phyloP scores from a whole-genome alignment of 1,284 basidiomycete species.

The Irpex lacteus region DNA sequence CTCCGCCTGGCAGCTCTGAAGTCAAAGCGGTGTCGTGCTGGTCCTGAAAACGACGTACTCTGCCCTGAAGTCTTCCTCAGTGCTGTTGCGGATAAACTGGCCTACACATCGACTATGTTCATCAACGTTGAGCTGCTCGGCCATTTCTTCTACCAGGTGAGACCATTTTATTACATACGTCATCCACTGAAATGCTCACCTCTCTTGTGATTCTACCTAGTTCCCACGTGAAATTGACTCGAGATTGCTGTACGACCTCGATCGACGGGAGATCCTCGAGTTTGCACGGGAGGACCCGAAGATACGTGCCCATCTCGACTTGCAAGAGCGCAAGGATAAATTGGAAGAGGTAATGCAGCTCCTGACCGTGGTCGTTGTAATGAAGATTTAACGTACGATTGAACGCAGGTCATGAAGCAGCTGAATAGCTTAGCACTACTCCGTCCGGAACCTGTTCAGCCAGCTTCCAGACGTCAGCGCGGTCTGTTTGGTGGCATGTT shows the following conservation, averaged over 20 bases:
- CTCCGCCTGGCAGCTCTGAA: constrained; percentile 82
- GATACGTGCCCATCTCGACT: constrained; percentile 85
- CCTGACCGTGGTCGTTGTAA: background rate
- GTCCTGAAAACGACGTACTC: constrained; percentile 83
- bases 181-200: constrained; percentile 1
- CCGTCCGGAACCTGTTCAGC: constrained; percentile 66
- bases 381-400: background rate
- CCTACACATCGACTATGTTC: constrained; percentile 96
- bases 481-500: constrained; percentile 76
- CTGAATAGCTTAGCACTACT: constrained; percentile 84
- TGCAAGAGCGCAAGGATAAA: constrained; percentile 97
- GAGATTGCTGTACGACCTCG: constrained; percentile 88
- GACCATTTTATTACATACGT: background rate
- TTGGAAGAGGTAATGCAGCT: constrained; percentile 75
- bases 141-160: constrained; percentile 96
- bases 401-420: constrained; percentile 79
- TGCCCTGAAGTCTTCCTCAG: constrained; percentile 98
- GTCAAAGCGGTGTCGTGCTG: constrained; percentile 83
- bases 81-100: constrained; percentile 95
- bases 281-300: constrained; percentile 95
- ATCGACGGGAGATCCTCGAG: constrained; percentile 79
- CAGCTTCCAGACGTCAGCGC: constrained; percentile 62
- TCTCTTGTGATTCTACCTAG: constrained; percentile 34
- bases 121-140: constrained; percentile 97
- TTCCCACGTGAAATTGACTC: constrained; percentile 98